Evolutionary conservation across 495 filamentous ascomycete genomes (phyloP).

Genomic region (Penicillium soppii): DNA sequence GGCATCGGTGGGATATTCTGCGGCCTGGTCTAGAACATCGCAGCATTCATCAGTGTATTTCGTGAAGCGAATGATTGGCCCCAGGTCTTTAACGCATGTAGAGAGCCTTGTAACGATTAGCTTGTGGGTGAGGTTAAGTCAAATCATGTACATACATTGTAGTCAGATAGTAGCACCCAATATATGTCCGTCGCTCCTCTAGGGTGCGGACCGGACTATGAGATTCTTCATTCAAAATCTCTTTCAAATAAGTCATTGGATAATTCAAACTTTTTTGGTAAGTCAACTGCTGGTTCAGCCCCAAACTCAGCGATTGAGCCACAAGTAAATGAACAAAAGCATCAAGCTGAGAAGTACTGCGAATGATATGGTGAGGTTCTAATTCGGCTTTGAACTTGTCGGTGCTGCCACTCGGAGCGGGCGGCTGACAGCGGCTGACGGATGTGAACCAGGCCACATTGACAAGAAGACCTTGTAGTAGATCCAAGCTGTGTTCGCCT

Average conservation of each 20-base stretch:
- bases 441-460: constrained; percentile 39
- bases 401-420: neutral
- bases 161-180: constrained; percentile 37
- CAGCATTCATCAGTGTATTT: constrained; percentile 30
- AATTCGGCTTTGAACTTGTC: neutral
- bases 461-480: constrained; percentile 40
- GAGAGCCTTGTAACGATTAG: constrained; percentile 21
- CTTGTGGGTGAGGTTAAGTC: neutral
- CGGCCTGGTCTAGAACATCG: constrained; percentile 10
- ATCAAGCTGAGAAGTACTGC: constrained; percentile 24
- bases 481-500: constrained; percentile 37
- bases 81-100: constrained; percentile 28
- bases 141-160: constrained; percentile 20
- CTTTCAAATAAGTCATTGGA: constrained; percentile 20
- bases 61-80: constrained; percentile 25
- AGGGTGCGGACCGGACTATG: constrained; percentile 17
- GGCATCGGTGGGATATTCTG: constrained; percentile 18
- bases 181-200: constrained; percentile 31
- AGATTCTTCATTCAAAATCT: constrained; percentile 10
- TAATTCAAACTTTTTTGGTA: constrained; percentile 17
- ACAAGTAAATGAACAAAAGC: constrained; percentile 23
- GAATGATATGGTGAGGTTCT: neutral
- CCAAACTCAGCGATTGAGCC: constrained; percentile 28
- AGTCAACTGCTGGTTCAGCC: constrained; percentile 21
- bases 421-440: constrained; percentile 4